Evolutionary conservation across 2,329 filamentous ascomycete species (phyloP), one percentile per base, ranked within the genome.

Genomic region (Aschersonia sp.): DNA sequence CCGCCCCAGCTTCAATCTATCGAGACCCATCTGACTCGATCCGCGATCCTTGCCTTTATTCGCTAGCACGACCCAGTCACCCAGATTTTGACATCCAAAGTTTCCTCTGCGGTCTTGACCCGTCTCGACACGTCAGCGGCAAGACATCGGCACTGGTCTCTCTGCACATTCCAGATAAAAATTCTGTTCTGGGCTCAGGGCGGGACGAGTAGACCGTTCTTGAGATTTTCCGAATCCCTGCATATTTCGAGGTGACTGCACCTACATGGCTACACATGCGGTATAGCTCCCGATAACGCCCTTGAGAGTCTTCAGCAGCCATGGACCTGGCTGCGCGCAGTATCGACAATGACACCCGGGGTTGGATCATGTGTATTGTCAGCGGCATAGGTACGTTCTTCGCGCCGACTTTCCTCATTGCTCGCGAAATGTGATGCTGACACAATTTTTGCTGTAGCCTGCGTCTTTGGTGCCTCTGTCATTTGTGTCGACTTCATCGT

Each of bases 351-450:
- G 90, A 97, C 69, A 83, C 83, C 52, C 79, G 88, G 53, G 90
- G 92, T 58, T 97, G 90, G 90, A 83, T 97, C 56, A 87, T 97
- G 84, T 81, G 75, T 58, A 72, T 88, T 54, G 87, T 89, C 64
- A 94, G 88, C 59, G 80, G 88, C 47, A 66, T 79, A 52, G 78
- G 78, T 81, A 57, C 49, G 74, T 70, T 49, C 31, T n/a, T 29
- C 7, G n/a, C 11, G 5, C 11, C n/a, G 41, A 22, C 29, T 37
- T 32, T 42, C 11, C n/a, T 9, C 40, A n/a, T 22, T 22, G 11
- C n/a, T 41, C 5, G 7, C n/a, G 7, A 9, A 9, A 11, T 41
- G 40, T n/a, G 40, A 41, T 41, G 7, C 40, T n/a, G 40, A 41
- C 40, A 7, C 7, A 7, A 14, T 41, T n/a, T 14, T 11, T 14